phyloP scores from a whole-genome alignment of 345 rosid genomes.

The Camelina neglecta region DNA sequence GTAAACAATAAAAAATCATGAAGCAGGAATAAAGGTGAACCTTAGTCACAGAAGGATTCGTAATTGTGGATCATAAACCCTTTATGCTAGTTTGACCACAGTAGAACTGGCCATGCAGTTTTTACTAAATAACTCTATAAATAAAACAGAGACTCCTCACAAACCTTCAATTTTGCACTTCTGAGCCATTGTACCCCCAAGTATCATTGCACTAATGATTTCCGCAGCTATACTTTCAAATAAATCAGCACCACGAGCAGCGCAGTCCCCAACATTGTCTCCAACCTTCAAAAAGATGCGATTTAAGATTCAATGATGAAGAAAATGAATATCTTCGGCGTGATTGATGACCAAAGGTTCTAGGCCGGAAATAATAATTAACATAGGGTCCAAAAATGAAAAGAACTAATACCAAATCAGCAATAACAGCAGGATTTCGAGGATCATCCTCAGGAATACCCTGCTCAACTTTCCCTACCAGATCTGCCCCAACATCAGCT shows the following conservation, averaged over 20 bases:
- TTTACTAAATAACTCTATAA: too few species aligned
- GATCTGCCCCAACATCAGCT: constrained; percentile 99
- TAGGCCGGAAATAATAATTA: neutral
- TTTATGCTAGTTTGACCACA: neutral
- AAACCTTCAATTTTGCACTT: constrained; percentile 92
- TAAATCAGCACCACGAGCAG: constrained; percentile 99
- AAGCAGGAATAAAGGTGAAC: constrained; percentile 1
- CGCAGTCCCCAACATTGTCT: constrained; percentile 99
- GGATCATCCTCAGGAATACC: constrained; percentile 99
- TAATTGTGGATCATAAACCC: neutral
- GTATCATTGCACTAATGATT: constrained; percentile 98
- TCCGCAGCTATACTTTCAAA: constrained; percentile 99
- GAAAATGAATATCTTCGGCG: neutral
- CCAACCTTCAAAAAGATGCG: constrained; percentile 67
- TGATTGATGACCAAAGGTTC: neutral
- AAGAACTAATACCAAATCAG: constrained; percentile 80
- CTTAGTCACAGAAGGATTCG: neutral
- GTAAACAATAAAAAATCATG: constrained; percentile 5
- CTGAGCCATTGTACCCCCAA: constrained; percentile 97
- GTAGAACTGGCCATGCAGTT: too few species aligned
- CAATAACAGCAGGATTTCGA: constrained; percentile 97
- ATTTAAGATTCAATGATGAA: neutral
- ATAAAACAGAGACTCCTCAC: constrained; percentile 28
- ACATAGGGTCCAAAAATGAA: constrained; percentile 10
- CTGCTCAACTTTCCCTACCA: constrained; percentile 99